Evolutionary conservation across 2,329 filamentous ascomycete species (phyloP).

Genomic region (Diaporthe sp.): DNA sequence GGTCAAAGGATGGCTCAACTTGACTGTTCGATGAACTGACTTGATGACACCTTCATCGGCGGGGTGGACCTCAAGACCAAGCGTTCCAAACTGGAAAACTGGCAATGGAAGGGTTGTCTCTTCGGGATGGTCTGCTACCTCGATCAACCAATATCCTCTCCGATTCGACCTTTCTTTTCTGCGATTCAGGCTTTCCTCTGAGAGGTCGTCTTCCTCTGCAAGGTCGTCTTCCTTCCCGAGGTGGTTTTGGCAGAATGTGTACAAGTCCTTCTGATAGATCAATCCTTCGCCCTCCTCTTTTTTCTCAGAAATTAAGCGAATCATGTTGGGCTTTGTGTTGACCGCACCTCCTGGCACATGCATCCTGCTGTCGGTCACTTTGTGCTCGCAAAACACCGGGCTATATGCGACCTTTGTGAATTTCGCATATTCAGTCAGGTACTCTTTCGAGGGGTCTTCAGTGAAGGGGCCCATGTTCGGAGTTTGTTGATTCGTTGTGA

Average conservation of each 20-base stretch:
- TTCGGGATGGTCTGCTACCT: neutral
- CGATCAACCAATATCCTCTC: neutral
- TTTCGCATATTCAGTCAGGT: neutral
- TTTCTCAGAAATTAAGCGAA: neutral
- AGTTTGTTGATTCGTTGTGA: neutral
- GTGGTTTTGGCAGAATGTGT: neutral
- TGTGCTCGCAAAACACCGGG: neutral
- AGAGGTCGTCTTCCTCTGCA: no score
- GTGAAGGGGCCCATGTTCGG: neutral
- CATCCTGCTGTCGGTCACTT: neutral
- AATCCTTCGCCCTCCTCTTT: neutral
- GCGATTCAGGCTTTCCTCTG: no score
- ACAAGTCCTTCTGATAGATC: slow-evolving; percentile 12
- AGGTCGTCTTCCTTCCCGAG: neutral
- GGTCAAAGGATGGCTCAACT: neutral
- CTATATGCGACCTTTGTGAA: neutral
- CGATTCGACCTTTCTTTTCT: neutral
- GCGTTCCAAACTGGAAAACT: slow-evolving; percentile 2
- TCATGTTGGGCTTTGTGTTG: neutral
- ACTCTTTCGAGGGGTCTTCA: neutral
- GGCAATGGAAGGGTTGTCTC: neutral
- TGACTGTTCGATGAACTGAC: neutral
- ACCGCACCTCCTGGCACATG: no score
- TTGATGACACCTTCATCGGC: neutral
- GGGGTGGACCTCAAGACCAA: neutral